Evolutionary conservation across 2,329 filamentous ascomycete genomes (phyloP), one percentile per base, ranked within the genome.

Genomic region (Calonectria multiphialidica): DNA sequence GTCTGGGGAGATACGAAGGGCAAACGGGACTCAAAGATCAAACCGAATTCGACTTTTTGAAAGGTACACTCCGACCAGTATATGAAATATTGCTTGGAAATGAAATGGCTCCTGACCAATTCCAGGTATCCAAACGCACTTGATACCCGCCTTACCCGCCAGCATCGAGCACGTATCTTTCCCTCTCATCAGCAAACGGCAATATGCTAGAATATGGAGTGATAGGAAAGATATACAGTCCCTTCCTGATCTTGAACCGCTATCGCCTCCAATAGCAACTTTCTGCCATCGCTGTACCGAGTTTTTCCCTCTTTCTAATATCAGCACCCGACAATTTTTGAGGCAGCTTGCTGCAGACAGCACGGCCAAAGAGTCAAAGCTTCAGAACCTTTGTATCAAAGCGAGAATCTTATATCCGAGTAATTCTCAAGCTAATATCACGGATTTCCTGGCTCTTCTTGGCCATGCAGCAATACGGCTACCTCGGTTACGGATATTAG

Each of bases 221-320:
- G n/a, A n/a, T n/a, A n/a, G n/a, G n/a, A n/a, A n/a, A n/a, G n/a
- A n/a, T n/a, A n/a, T n/a, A n/a, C n/a, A n/a, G n/a, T n/a, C n/a
- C n/a, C n/a, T n/a, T n/a, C 16, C 37, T 40, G 37, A 40, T 7
- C 37, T 30, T 30, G n/a, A n/a, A n/a, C n/a, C n/a, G n/a, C n/a
- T n/a, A n/a, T n/a, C 69, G 7, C 5, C 5, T 18, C 47, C 40
- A 33, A 67, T 74, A 21, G 68, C 66, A 33, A 65, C 16, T 55
- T 57, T 25, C 33, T 75, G 68, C 25, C 72, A 74, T 55, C 63
- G 23, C 1, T 70, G 74, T n/a, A 44, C 33, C 10, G 66, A 70
- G 16, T 55, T 74, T 28, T 55, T 33, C 18, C 63, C 44, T 30
- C 50, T 63, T 23, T 2, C 10, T 15, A 0, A 12, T 7, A 40